Conservation (phyloP, 2,329 filamentous ascomycete species). For the Xylaria sp. region DNA sequence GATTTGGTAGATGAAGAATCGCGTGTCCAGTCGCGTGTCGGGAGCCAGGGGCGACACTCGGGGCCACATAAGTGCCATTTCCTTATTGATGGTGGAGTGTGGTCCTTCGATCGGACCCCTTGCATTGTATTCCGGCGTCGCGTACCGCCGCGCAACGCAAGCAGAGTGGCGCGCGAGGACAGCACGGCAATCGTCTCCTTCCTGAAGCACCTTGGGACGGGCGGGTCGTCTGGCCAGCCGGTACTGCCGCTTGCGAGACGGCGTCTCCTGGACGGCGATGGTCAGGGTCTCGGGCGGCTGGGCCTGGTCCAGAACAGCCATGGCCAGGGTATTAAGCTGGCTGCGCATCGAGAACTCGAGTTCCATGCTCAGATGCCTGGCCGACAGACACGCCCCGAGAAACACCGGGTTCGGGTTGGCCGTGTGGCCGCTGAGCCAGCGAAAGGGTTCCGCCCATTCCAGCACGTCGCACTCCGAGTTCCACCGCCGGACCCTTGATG, state of each 20-base stretch:
- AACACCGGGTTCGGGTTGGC: constrained; percentile 18
- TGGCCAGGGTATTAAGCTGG: constrained; percentile 19
- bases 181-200: background rate
- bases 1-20: constrained; percentile 12
- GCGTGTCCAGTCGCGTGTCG: background rate
- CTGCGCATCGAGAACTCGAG: constrained; percentile 13
- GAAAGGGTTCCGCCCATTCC: constrained; percentile 17
- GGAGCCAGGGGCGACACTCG: background rate
- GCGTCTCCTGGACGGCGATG: background rate
- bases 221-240: constrained; percentile 10
- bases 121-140: background rate
- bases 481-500: constrained; percentile 12
- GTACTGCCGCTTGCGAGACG: background rate
- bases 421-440: constrained; percentile 9
- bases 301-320: constrained; percentile 14
- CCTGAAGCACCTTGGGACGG: background rate
- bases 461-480: constrained; percentile 19
- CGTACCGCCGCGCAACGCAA: constrained; percentile 5
- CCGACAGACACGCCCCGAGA: constrained; percentile 24
- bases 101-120: background rate
- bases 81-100: background rate
- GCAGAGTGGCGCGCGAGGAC: constrained; percentile 4
- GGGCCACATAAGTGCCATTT: background rate
- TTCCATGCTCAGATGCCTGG: constrained; percentile 21
- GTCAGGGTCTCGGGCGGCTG: constrained; percentile 17